Percentiles rank a stretch among this genome's conserved stretches.
These are phyloP conservation scores for Nakazawaea ambrosiae DNA, from an alignment of 805 yeast species.

Conservation along the genomic window DNA sequence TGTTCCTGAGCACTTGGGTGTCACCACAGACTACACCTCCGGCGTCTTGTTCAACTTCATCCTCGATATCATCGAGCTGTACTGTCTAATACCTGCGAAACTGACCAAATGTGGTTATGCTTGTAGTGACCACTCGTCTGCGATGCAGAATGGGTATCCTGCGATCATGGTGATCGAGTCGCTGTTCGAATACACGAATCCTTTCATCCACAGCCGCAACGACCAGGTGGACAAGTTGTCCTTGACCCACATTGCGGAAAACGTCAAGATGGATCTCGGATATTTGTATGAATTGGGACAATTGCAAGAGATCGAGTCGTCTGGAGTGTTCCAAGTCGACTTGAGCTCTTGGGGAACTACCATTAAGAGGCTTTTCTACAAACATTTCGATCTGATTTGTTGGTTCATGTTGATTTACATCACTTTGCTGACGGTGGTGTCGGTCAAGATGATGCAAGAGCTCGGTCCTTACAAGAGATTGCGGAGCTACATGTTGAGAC, in stretches of 20 bases:
- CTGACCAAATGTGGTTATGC: slow-evolving; percentile 87
- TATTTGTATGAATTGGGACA: slow-evolving; percentile 62
- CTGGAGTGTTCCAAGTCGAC: background rate
- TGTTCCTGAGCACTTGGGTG: slow-evolving; percentile 65
- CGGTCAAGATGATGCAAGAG: slow-evolving; percentile 7
- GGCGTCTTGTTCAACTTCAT: slow-evolving; percentile 49
- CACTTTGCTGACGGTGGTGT: background rate
- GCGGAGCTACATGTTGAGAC: slow-evolving; percentile 2
- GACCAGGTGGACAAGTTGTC: slow-evolving; percentile 82
- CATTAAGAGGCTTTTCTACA: slow-evolving; percentile 6
- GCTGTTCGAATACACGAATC: slow-evolving; percentile 54
- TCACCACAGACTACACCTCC: slow-evolving; percentile 66
- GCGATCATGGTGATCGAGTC: slow-evolving; percentile 78
- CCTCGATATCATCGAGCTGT: slow-evolving; percentile 51
- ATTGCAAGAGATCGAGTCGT: slow-evolving; percentile 17
- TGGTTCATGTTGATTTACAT: slow-evolving; percentile 2
- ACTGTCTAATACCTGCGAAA: slow-evolving; percentile 60
- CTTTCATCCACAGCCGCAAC: slow-evolving; percentile 65
- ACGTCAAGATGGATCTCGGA: slow-evolving; percentile 69
- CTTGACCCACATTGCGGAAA: slow-evolving; percentile 74
- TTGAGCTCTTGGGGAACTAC: background rate
- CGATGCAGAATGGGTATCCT: slow-evolving; percentile 77
- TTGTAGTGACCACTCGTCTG: slow-evolving; percentile 90
- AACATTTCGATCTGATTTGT: slow-evolving; percentile 9
- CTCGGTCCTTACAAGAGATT: background rate